Conservation (phyloP, 2,329 filamentous ascomycete genomes). For the Apiospora kogelbergensis region DNA sequence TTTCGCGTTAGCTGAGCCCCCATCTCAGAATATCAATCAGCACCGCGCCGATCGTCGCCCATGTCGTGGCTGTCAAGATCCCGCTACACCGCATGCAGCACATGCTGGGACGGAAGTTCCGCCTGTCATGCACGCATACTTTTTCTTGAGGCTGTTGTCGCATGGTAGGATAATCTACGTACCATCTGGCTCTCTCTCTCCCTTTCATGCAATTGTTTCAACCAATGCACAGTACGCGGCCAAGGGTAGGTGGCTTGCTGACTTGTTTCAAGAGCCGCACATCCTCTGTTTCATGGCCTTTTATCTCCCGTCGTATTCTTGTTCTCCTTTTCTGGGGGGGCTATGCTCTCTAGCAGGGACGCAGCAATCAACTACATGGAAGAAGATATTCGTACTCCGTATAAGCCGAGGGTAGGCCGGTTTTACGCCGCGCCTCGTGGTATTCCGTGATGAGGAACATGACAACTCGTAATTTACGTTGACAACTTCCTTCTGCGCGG, state of each 20-base stretch:
- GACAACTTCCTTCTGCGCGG: not conserved
- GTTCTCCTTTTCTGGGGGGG: not conserved
- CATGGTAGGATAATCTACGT: not conserved
- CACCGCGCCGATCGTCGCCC: not conserved
- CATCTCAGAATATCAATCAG: not conserved
- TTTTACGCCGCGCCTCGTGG: not conserved
- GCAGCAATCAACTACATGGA: not conserved
- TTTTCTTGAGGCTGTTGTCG: not conserved
- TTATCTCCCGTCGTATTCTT: not conserved
- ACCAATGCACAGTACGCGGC: not conserved
- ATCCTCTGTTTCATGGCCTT: not conserved
- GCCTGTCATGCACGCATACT: not conserved
- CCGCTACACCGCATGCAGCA: not conserved
- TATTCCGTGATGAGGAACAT: not conserved
- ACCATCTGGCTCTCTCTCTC: too few relatives aligned
- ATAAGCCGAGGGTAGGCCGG: not conserved
- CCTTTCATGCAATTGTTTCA: not conserved
- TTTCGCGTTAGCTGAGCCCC: not conserved
- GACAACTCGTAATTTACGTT: not conserved
- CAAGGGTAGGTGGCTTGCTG: not conserved
- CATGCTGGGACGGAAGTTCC: not conserved
- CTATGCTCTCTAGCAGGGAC: not conserved
- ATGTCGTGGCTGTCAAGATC: not conserved
- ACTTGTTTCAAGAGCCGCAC: slow-evolving; percentile 3
- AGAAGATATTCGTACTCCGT: not conserved